Conservation (phyloP, 768 basidiomycete species). For the Russula griseocarnosa region DNA sequence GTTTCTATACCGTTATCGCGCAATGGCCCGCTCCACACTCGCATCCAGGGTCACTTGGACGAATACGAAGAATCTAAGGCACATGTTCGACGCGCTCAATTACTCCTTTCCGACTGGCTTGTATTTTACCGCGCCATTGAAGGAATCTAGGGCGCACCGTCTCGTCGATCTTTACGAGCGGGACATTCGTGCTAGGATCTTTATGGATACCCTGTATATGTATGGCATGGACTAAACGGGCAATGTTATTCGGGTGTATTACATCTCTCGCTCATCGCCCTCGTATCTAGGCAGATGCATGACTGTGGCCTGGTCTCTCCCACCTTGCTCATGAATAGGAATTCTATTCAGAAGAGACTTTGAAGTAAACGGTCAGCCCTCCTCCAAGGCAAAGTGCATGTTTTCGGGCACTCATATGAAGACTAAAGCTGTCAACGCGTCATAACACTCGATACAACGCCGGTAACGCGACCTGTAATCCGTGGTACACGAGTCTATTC, state of each 20-base stretch:
- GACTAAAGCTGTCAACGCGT: not conserved
- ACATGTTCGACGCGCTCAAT: not conserved
- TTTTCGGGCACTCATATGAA: not conserved
- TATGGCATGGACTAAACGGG: not conserved
- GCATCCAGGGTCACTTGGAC: not conserved
- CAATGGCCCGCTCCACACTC: slow-evolving; percentile 4
- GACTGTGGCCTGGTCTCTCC: not conserved
- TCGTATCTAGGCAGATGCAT: not conserved
- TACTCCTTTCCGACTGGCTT: slow-evolving; percentile 8
- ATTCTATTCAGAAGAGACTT: not conserved
- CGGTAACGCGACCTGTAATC: no score
- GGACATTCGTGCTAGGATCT: not conserved
- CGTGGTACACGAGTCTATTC: not conserved
- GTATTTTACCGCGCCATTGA: not conserved
- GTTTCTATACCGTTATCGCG: slow-evolving; percentile 7
- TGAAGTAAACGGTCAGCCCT: not conserved
- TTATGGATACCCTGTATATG: not conserved
- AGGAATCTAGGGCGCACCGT: not conserved
- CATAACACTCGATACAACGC: not conserved
- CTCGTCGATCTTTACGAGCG: not conserved
- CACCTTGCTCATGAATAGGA: not conserved
- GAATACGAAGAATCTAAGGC: slow-evolving; percentile 1
- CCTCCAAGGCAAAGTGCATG: not conserved
- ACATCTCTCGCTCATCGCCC: not conserved
- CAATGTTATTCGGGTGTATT: not conserved